Base-by-base conservation (phyloP, 2,329 filamentous ascomycete genomes). In the Penicillium sp. region DNA sequence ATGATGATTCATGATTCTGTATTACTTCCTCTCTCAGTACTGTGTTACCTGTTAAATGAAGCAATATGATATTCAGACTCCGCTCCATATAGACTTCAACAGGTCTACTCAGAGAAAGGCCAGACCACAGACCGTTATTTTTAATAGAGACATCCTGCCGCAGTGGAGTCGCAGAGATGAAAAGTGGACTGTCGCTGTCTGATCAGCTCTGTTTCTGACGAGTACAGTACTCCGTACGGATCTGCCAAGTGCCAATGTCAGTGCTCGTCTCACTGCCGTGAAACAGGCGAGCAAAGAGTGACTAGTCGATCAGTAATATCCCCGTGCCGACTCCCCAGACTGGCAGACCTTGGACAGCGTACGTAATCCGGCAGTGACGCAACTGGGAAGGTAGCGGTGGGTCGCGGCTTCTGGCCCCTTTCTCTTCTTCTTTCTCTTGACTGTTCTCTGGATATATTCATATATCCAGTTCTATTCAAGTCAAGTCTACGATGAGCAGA, bases 101-200 rank as follows among this genome's bases (percentile, higher is more conserved):
- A n/a, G n/a, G n/a, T n/a, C n/a, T n/a, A n/a, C n/a, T n/a, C 16
- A 40, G n/a, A 40, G 16, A 40, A 40, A 40, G 35, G 35, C 35
- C n/a, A 40, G 35, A 40, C n/a, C n/a, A 6, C 7, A 20, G 9
- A 30, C 9, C 9, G 26, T 9, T 5, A 5, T 30, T 30, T 5
- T 30, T 9, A 30, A 30, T 9, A n/a, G 5, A 35, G 28, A 33
- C 12, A 33, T 35, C 18, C 43, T 23, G 51, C 51, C 51, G 51
- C 51, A 47, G 51, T 53, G 51, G 51, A 53, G 51, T 38, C 43
- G n/a, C 21, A 26, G 49, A 57, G 49, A 53, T 57, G 55, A 57
- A 57, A 57, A 57, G 55, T 52, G 55, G 55, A 49, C 26, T n/a
- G 8, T 35, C 30, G 9, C 8, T 1, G 30, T 16, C 12, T 16